phyloP scores from a whole-genome alignment of 257 asterid genomes.

The Prunella vulgaris region DNA sequence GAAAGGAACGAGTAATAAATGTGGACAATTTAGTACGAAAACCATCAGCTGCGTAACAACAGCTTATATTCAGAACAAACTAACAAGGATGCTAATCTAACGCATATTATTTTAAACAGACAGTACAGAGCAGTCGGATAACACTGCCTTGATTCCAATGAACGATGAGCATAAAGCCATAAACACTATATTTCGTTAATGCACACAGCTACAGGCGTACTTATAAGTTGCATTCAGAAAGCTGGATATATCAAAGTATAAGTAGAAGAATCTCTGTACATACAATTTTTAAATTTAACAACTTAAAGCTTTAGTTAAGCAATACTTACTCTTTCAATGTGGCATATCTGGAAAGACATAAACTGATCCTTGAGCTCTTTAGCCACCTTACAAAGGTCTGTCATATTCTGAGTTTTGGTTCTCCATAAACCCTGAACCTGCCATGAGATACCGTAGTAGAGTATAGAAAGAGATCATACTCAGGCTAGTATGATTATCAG shows the following conservation, averaged over 20 bases:
- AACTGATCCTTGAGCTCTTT: slow-evolving; percentile 85
- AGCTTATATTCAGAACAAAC: no score
- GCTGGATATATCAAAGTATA: no score
- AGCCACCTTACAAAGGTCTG: slow-evolving; percentile 87
- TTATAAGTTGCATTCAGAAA: no score
- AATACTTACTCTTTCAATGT: slow-evolving; percentile 68
- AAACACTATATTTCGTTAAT: no score
- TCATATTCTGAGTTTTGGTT: slow-evolving; percentile 86
- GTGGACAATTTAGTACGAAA: neutral
- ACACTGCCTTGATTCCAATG: no score
- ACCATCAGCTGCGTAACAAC: neutral
- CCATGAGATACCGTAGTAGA: slow-evolving; percentile 6
- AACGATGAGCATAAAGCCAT: no score
- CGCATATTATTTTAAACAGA: no score
- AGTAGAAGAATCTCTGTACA: no score
- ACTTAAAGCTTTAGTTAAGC: neutral
- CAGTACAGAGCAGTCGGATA: no score
- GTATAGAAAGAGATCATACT: slow-evolving; percentile 2
- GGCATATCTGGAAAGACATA: slow-evolving; percentile 67
- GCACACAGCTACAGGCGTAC: no score
- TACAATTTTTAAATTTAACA: neutral
- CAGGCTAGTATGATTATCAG: neutral
- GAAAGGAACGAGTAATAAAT: neutral
- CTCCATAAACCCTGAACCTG: slow-evolving; percentile 97
- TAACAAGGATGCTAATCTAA: no score